These are phyloP conservation scores for Lablab purpureus DNA, from an alignment of 306 rosid species.

Conservation along the genomic window DNA sequence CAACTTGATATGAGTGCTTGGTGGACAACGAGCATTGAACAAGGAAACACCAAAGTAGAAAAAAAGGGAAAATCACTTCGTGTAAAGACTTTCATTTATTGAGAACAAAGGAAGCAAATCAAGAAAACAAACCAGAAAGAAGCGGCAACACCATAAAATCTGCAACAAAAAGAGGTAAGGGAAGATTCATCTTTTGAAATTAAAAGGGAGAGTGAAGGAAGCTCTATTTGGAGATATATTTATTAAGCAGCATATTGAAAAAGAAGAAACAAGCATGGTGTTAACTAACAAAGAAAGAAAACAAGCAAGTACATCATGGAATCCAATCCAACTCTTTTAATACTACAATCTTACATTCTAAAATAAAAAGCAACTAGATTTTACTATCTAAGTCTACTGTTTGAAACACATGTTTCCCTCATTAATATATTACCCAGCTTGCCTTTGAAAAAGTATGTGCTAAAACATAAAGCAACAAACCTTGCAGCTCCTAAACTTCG, in stretches of 20 bases:
- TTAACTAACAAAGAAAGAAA: conserved; percentile 32
- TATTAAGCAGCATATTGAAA: neutral
- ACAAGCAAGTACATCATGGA: conserved; percentile 30
- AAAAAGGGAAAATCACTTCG: neutral
- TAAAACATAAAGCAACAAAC: conserved; percentile 50
- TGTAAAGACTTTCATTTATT: conserved; percentile 7
- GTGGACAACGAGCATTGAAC: conserved; percentile 6
- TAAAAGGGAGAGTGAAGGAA: conserved; percentile 14
- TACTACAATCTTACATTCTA: neutral
- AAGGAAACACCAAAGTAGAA: conserved; percentile 4
- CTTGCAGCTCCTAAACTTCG: conserved; percentile 52
- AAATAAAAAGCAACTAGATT: neutral
- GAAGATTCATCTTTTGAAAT: conserved; percentile 16
- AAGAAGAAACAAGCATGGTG: conserved; percentile 6
- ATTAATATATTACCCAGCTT: conserved; percentile 35
- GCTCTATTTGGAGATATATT: conserved; percentile 14
- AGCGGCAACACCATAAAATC: conserved; percentile 1
- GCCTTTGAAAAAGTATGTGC: conserved; percentile 38
- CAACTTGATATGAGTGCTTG: neutral
- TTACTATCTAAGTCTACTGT: neutral
- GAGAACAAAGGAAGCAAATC: conserved; percentile 54
- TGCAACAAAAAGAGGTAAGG: conserved; percentile 43
- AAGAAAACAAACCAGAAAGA: conserved; percentile 17
- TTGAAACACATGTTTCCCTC: conserved; percentile 11
- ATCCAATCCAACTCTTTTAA: neutral